Evolutionary conservation across 1,284 basidiomycete species (phyloP).

Genomic region (Ustilago loliicola): DNA sequence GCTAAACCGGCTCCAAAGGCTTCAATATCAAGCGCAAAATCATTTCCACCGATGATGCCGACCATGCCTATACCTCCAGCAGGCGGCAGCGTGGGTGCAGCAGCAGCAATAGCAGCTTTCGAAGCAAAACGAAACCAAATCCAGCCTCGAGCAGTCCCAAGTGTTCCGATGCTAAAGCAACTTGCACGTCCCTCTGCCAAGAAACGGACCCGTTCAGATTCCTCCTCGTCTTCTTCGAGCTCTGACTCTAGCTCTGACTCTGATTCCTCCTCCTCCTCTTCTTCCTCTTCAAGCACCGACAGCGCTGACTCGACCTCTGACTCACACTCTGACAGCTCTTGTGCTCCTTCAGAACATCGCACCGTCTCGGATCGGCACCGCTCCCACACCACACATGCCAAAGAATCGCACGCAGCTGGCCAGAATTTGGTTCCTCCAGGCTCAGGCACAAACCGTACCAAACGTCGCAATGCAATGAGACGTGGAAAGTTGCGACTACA

Average conservation of each 20-base stretch:
- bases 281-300: not conserved
- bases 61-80: constrained; percentile 18
- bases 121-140: constrained; percentile 31
- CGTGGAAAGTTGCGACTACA: constrained; percentile 18
- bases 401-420: not conserved
- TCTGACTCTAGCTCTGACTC: constrained; percentile 12
- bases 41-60: no score
- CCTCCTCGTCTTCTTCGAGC: constrained; percentile 4
- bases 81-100: constrained; percentile 9
- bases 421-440: constrained; percentile 39
- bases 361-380: constrained; percentile 12
- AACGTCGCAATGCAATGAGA: constrained; percentile 52
- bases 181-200: not conserved
- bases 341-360: constrained; percentile 25
- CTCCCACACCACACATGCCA: not conserved
- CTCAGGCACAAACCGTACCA: constrained; percentile 46
- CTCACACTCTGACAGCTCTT: constrained; percentile 14
- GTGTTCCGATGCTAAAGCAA: not conserved
- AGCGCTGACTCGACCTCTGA: constrained; percentile 1
- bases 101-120: constrained; percentile 43
- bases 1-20: not conserved
- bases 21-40: not conserved
- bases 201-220: not conserved
- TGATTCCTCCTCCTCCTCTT: constrained; percentile 2
- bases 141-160: not conserved